These are phyloP conservation scores for Dioszegia crocea DNA, from an alignment of 768 basidiomycete genomes.

Conservation along the genomic window DNA sequence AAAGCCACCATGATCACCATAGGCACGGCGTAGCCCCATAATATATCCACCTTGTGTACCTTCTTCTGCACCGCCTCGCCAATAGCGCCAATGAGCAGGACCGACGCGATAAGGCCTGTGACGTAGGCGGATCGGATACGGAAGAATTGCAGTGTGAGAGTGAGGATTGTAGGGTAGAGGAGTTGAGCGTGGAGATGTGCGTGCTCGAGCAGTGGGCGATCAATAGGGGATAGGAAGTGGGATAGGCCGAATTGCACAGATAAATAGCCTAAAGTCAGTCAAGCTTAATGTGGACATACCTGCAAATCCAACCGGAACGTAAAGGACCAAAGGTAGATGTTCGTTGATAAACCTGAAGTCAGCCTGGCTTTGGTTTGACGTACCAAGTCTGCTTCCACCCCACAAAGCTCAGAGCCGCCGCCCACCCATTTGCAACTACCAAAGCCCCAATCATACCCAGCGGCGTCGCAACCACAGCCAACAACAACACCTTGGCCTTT, in stretches of 20 bases:
- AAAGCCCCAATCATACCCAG: conserved; percentile 59
- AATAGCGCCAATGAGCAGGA: conserved; percentile 58
- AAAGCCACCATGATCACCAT: conserved; percentile 50
- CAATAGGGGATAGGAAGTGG: conserved; percentile 54
- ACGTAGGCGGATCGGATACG: conserved; percentile 73
- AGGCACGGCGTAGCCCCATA: conserved; percentile 15
- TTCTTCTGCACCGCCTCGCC: conserved; percentile 52
- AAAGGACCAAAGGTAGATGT: conserved; percentile 62
- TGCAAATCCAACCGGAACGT: conserved; percentile 67
- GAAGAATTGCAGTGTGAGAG: conserved; percentile 59
- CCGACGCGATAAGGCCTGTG: conserved; percentile 60
- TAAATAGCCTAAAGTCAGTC: conserved; percentile 58
- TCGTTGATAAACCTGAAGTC: conserved; percentile 63
- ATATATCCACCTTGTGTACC: neutral
- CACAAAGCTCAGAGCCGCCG: conserved; percentile 64
- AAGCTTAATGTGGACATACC: conserved; percentile 54
- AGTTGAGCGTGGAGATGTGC: conserved; percentile 59
- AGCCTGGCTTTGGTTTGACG: neutral
- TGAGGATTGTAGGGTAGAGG: conserved; percentile 59
- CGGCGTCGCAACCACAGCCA: conserved; percentile 56
- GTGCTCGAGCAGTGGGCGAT: conserved; percentile 57
- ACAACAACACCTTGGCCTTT: conserved; percentile 40
- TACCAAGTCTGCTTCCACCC: conserved; percentile 66
- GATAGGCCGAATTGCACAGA: conserved; percentile 55
- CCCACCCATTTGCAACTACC: conserved; percentile 65